Percentiles rank a stretch among this genome's conserved stretches.
Conservation (phyloP, 2,329 filamentous ascomycete genomes). For the Trichoderma sp. region DNA sequence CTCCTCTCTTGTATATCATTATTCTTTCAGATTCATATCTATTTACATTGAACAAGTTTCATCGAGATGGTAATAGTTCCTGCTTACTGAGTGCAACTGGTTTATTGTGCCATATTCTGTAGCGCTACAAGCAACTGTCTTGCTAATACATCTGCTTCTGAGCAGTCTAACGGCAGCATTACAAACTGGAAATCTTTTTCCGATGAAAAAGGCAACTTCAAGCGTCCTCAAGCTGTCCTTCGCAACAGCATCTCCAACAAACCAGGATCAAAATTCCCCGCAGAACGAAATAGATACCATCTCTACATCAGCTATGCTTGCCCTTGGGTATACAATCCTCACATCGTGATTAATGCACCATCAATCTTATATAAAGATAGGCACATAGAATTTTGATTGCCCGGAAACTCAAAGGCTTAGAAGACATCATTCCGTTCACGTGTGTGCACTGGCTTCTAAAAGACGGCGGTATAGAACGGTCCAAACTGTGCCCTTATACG, state of each 20-base stretch:
- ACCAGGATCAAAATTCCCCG: conserved; percentile 70
- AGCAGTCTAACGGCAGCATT: conserved; percentile 46
- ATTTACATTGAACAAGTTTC: background rate
- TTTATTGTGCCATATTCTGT: background rate
- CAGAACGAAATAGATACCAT: conserved; percentile 87
- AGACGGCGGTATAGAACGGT: conserved; percentile 48
- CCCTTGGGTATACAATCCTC: conserved; percentile 64
- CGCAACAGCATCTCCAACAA: conserved; percentile 74
- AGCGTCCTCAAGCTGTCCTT: conserved; percentile 79
- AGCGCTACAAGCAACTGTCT: background rate
- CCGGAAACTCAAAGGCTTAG: conserved; percentile 84
- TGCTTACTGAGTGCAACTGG: background rate
- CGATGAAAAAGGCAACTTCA: conserved; percentile 86
- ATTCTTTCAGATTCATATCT: background rate
- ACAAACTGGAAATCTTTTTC: conserved; percentile 78
- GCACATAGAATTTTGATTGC: conserved; percentile 85
- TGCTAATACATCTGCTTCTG: background rate
- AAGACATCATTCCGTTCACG: conserved; percentile 77
- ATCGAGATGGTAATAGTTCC: background rate
- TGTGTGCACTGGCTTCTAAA: conserved; percentile 87
- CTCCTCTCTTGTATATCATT: background rate
- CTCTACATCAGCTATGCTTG: conserved; percentile 92
- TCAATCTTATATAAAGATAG: conserved; percentile 29
- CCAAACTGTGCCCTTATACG: background rate
- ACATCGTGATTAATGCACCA: too few species aligned